Evolutionary conservation across 768 basidiomycete species (phyloP).

Genomic region (Trametes cingulata): DNA sequence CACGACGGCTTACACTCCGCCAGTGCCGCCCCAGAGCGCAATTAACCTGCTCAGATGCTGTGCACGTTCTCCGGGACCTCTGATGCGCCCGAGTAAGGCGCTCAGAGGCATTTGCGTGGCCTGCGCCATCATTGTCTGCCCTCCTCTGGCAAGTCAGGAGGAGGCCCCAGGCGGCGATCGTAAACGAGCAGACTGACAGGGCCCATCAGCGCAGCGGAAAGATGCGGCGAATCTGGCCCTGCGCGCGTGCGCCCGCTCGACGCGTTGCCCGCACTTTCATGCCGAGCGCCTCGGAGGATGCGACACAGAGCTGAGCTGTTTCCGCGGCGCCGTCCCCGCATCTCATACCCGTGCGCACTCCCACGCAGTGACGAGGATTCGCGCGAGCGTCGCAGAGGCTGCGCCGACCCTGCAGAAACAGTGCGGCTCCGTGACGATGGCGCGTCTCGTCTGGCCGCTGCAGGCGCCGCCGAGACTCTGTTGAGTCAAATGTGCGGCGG

Average conservation of each 20-base stretch:
- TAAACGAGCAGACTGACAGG: neutral
- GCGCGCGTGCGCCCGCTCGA: neutral
- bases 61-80: neutral
- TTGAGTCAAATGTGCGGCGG: too few species aligned
- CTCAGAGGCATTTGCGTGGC: too few species aligned
- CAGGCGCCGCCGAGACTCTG: too few species aligned
- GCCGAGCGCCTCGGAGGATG: neutral
- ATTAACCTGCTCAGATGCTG: conserved; percentile 1
- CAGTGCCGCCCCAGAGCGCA: neutral
- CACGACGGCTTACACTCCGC: neutral
- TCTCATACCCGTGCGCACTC: neutral
- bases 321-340: neutral
- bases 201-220: neutral
- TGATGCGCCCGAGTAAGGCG: neutral
- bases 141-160: neutral
- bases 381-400: conserved; percentile 1
- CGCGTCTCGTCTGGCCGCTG: too few species aligned
- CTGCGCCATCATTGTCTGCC: neutral
- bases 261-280: neutral
- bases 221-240: neutral
- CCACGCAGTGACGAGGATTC: neutral
- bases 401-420: neutral
- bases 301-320: neutral
- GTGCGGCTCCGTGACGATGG: too few species aligned
- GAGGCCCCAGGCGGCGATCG: neutral